phyloP scores from a whole-genome alignment of 1,284 basidiomycete species.

The Cutaneotrichosporon sp. region DNA sequence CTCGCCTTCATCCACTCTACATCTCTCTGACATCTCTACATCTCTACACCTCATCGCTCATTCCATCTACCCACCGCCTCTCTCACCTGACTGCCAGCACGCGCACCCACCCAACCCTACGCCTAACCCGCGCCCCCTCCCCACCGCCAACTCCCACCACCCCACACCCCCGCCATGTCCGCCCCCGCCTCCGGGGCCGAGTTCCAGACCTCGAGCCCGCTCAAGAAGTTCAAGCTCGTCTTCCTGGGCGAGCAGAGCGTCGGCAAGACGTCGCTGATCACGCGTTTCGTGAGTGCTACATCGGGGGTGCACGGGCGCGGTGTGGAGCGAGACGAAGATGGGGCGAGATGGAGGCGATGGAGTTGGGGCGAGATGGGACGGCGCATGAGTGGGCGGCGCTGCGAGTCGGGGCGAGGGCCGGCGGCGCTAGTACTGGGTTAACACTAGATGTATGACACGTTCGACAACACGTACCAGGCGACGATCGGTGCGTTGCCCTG shows the following conservation, averaged over 20 bases:
- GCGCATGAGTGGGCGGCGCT: neutral
- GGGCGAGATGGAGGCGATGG: neutral
- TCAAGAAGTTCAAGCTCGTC: conserved; percentile 95
- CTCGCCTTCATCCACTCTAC: neutral
- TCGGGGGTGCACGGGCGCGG: neutral
- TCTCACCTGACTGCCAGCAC: too few species aligned
- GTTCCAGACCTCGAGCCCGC: conserved; percentile 56
- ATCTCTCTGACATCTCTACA: neutral
- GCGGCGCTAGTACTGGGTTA: conserved; percentile 9
- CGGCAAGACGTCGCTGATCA: conserved; percentile 97
- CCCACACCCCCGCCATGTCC: conserved; percentile 13
- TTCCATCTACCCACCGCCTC: neutral
- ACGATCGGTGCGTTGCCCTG: conserved; percentile 67
- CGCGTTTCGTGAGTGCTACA: conserved; percentile 69
- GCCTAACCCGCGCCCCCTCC: neutral
- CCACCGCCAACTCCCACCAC: neutral
- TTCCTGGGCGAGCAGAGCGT: conserved; percentile 91
- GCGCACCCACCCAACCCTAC: neutral
- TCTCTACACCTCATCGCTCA: neutral
- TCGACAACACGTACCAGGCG: conserved; percentile 99
- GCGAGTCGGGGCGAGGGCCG: neutral
- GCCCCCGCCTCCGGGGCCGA: conserved; percentile 17
- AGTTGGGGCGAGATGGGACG: too few species aligned
- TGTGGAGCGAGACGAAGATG: too few species aligned
- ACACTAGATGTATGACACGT: conserved; percentile 96